phyloP scores from a whole-genome alignment of 1,139 yeast genomes.

The Sugiyamaella novakii region DNA sequence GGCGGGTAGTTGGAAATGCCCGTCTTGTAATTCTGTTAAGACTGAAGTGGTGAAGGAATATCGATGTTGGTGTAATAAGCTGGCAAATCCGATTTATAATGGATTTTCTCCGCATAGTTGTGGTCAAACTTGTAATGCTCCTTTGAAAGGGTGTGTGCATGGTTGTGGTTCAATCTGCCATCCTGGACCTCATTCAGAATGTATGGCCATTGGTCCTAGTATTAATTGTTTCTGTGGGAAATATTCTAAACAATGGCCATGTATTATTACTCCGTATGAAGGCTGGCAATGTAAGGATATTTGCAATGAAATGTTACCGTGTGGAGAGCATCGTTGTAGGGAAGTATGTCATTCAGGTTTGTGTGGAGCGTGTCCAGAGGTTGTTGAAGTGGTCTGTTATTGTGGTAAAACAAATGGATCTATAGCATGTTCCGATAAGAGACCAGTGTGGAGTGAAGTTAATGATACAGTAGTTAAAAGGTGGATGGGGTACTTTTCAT shows the following conservation, averaged over 20 bases:
- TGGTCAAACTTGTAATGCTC: constrained; percentile 74
- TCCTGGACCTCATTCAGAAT: constrained; percentile 84
- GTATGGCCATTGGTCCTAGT: constrained; percentile 75
- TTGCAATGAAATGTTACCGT: constrained; percentile 63
- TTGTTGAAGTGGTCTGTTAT: constrained; percentile 58
- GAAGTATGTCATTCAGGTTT: constrained; percentile 69
- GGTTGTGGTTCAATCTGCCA: constrained; percentile 78
- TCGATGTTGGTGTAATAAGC: constrained; percentile 91
- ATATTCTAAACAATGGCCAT: constrained; percentile 65
- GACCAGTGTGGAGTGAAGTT: constrained; percentile 23
- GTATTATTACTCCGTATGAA: constrained; percentile 68
- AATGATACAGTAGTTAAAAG: constrained; percentile 20
- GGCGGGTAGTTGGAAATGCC: constrained; percentile 72
- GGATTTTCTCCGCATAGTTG: constrained; percentile 79
- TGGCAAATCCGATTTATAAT: constrained; percentile 63
- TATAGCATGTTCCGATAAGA: constrained; percentile 33
- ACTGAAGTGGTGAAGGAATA: constrained; percentile 59
- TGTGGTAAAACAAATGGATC: constrained; percentile 59
- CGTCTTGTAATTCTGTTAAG: constrained; percentile 69
- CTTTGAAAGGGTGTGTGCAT: constrained; percentile 56
- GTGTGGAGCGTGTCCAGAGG: constrained; percentile 69
- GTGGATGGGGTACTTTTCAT: constrained; percentile 68
- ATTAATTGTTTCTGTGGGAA: constrained; percentile 78
- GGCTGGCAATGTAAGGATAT: constrained; percentile 71
- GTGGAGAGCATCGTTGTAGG: constrained; percentile 72